Base-by-base conservation (phyloP, 2,329 filamentous ascomycete genomes). In the Fusarium continuum region DNA sequence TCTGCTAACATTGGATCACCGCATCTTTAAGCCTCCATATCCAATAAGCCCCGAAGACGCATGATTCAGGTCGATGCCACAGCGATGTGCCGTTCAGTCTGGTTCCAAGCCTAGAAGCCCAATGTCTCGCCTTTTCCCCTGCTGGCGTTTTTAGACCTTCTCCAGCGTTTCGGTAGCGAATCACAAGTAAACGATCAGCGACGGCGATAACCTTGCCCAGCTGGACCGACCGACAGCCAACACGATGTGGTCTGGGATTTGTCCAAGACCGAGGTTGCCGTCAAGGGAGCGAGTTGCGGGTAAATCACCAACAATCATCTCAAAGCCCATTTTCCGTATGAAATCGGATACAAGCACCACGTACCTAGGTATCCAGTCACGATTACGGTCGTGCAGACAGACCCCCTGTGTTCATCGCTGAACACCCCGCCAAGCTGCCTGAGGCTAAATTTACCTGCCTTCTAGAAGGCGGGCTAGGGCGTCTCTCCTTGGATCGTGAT, bases 161-260 rank as follows among this genome's bases (percentile, higher is more conserved):
- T 36, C 73, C 74, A 69, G 60, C 56, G 41, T 53, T 29, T 57
- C 56, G 74, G 72, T 76, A 76, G 70, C 74, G 67, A 74, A 75
- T 73, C 71, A 72, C n/a, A 68, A 26, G 14, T 40, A 14, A 32
- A 45, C 20, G 54, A 61, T 61, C 61, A 45, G 58, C 64, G 55
- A 48, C 50, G 51, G 54, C 61, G 56, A 56, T 49, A 70, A 73
- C 71, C 71, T 70, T 72, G 71, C 63, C 64, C 71, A 73, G 71
- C 71, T 73, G 68, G 61, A 64, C 38, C 43, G 26, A 46, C 35
- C 19, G 34, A 47, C 28, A 35, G 17, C 29, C 32, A 57, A 48
- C 44, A 38, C 36, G 26, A 51, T 20, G 25, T 39, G 44, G 51
- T 52, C 57, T 62, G 31, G 57, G 51, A 57, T 57, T 38, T 23